phyloP scores from a whole-genome alignment of 176 grass and related monocot species.

The Phyllostachys edulis region DNA sequence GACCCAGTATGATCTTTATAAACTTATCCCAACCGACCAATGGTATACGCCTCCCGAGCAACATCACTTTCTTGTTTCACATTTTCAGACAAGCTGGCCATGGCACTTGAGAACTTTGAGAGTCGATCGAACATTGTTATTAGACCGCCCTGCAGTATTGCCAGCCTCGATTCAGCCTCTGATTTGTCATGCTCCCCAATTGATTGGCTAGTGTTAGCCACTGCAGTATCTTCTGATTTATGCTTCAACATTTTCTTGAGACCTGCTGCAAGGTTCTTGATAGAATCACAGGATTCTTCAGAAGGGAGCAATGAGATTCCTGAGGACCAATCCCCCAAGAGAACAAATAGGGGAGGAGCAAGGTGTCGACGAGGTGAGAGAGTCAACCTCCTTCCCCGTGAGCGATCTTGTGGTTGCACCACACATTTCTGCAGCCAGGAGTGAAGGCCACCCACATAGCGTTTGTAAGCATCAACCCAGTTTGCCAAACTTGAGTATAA shows the following conservation, averaged over 20 bases:
- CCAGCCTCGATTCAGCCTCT: conserved; percentile 29
- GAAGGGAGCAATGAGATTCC: conserved; percentile 27
- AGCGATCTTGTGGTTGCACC: conserved; percentile 47
- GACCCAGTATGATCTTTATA: not conserved
- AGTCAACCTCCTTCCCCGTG: conserved; percentile 31
- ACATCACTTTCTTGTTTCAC: conserved; percentile 50
- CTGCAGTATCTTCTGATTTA: not conserved
- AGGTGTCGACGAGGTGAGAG: conserved; percentile 53
- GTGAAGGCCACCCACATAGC: conserved; percentile 50
- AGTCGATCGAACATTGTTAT: conserved; percentile 51
- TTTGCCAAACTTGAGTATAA: conserved; percentile 48
- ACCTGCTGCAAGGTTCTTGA: conserved; percentile 38
- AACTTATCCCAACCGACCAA: not conserved
- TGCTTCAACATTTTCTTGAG: conserved; percentile 44
- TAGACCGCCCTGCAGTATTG: conserved; percentile 40
- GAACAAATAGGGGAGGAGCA: conserved; percentile 62
- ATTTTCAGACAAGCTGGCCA: conserved; percentile 54
- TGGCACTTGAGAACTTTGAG: conserved; percentile 45
- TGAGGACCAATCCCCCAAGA: conserved; percentile 45
- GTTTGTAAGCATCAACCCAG: conserved; percentile 53
- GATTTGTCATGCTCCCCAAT: not conserved
- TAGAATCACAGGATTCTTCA: conserved; percentile 44
- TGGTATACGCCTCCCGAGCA: conserved; percentile 43
- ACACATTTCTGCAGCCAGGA: conserved; percentile 68
- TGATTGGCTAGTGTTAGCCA: not conserved